phyloP scores from a whole-genome alignment of 768 basidiomycete species.

The Termitomyces sp. region DNA sequence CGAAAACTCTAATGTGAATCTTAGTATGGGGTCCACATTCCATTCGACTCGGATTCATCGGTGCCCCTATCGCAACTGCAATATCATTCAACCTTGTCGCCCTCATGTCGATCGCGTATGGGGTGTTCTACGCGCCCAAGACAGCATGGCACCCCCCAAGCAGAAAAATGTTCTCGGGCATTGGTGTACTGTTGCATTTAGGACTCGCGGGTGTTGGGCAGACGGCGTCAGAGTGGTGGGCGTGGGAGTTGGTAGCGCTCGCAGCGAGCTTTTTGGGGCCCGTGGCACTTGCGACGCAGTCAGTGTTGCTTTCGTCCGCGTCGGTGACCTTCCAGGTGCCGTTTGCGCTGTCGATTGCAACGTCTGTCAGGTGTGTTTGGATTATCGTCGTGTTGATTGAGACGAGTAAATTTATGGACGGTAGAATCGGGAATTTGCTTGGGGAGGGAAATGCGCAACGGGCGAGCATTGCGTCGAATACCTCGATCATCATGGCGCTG shows the following conservation, averaged over 20 bases:
- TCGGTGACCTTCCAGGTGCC: background rate
- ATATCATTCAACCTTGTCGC: background rate
- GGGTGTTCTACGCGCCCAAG: background rate
- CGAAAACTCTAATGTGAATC: background rate
- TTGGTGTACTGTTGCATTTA: background rate
- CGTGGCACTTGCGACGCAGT: background rate
- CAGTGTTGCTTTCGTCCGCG: background rate
- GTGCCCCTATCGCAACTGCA: background rate
- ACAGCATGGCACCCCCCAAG: background rate
- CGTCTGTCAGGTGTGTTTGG: background rate
- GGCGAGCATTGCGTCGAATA: background rate
- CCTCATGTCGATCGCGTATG: background rate
- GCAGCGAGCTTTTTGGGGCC: background rate
- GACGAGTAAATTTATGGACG: no score
- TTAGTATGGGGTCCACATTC: background rate
- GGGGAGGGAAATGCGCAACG: background rate
- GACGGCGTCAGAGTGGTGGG: background rate
- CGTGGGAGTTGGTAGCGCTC: background rate
- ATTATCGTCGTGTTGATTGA: background rate
- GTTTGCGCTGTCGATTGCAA: background rate
- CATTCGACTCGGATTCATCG: background rate
- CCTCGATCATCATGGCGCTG: background rate
- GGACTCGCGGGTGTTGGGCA: background rate
- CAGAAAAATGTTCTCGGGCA: background rate
- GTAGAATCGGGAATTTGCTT: background rate